Base-by-base conservation (phyloP, 768 basidiomycete genomes). In the Hygrocybe punicea region DNA sequence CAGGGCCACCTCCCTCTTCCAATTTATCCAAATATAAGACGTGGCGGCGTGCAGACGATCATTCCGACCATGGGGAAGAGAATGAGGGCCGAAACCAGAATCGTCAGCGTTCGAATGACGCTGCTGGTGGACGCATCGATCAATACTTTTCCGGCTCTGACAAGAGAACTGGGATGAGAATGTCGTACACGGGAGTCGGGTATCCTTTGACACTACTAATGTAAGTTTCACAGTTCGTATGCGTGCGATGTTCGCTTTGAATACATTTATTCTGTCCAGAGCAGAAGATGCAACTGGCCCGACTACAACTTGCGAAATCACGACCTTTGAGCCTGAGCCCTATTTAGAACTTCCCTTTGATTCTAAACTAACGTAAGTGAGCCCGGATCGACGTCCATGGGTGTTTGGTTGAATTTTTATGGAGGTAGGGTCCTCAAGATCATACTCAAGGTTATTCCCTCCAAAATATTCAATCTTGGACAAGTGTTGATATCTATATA, bases 231-330 rank as follows among this genome's bases (percentile, higher is more conserved):
- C 55, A 40, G 24, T 34, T 29, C 49, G 37, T 49, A 23, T 40
- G 29, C 21, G 37, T n/a, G 23, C 21, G 44, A 49, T n/a, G n/a
- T n/a, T n/a, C n/a, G n/a, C 23, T 9, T 39, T 55, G 14, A 17
- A 54, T n/a, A 19, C 44, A 17, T 55, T 17, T 59, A 16, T 40
- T 58, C 23, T 50, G 23, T 21, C 25, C 52, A 91, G 89, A 47
- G 84, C 86, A 25, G 89, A 93, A 66, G 90, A 91, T 58, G 84
- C 85, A 5, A 72, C 78, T 42, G 92, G 91, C 2, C 91, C 92
- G 6, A 91, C 87, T 1, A 93, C 92, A 14, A 88, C 84, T 24
- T 94, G 93, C 68, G 89, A 95, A 70, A 84, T 95, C 58, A 80
- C 85, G 25, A 93, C 93, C 0, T 90, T 87, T 60, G 89, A 92